A percentile compares a stretch with the other conserved stretches of the same genome.
Conservation (phyloP, 495 filamentous ascomycete species). For the Aspergillus homomorphus region DNA sequence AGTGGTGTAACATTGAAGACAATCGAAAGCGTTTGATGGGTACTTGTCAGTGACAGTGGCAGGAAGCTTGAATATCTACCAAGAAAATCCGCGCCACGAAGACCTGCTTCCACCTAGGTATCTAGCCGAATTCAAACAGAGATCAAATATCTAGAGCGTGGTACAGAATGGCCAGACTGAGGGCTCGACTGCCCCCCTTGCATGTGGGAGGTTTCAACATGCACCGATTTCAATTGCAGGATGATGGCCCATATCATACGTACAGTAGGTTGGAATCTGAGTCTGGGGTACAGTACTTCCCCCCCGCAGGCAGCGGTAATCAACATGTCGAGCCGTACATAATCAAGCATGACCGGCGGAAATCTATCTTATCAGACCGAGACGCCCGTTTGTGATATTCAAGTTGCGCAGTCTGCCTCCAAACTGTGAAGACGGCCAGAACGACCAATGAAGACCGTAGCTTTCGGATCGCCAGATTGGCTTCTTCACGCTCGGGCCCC, state of each 20-base stretch:
- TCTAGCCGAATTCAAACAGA: too few relatives aligned
- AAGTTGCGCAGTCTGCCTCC: too few relatives aligned
- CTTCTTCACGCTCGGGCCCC: neutral
- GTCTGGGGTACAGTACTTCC: neutral
- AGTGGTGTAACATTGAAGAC: too few relatives aligned
- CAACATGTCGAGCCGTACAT: neutral
- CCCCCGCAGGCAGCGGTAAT: neutral
- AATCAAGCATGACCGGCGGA: neutral
- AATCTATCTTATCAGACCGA: too few relatives aligned
- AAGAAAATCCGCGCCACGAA: too few relatives aligned
- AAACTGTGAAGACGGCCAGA: too few relatives aligned
- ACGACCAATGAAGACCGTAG: neutral
- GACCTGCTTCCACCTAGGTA: too few relatives aligned
- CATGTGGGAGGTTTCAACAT: neutral
- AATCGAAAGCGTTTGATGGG: too few relatives aligned
- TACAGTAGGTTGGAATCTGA: neutral
- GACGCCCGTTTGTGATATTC: too few relatives aligned
- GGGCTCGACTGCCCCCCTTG: neutral
- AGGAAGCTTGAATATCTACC: too few relatives aligned
- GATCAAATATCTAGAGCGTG: neutral
- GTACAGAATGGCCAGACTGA: neutral
- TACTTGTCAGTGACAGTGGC: too few relatives aligned
- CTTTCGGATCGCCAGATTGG: neutral
- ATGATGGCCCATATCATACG: neutral
- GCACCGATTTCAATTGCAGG: neutral